Evolutionary conservation across 257 asterid species (phyloP).

Genomic region (Solanum chiquidenum): DNA sequence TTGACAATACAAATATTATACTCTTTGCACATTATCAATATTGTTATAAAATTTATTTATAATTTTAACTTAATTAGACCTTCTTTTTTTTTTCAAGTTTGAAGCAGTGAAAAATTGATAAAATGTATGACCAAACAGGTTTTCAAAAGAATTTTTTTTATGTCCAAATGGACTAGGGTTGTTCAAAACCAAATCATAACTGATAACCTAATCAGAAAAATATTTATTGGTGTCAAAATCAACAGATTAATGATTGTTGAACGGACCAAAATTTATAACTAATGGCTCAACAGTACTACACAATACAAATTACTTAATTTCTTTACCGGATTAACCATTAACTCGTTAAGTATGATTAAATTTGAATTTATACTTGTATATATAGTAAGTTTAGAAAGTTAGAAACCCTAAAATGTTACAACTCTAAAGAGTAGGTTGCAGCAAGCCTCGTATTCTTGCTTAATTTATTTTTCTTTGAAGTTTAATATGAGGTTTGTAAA

Average conservation of each 20-base stretch:
- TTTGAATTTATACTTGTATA: not conserved
- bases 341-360: not conserved
- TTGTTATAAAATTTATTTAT: not conserved
- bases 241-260: not conserved
- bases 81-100: not conserved
- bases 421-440: not conserved
- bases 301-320: not conserved
- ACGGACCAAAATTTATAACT: not conserved
- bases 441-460: conserved; percentile 23
- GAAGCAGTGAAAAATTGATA: not conserved
- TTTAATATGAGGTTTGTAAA: conserved; percentile 17
- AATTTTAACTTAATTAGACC: not conserved
- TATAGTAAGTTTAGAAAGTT: not conserved
- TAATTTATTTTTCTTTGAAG: conserved; percentile 38
- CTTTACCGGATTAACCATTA: not conserved
- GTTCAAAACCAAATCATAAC: not conserved
- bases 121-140: not conserved
- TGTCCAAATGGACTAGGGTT: not conserved
- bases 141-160: not conserved
- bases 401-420: not conserved
- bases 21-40: not conserved
- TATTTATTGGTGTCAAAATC: not conserved
- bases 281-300: not conserved
- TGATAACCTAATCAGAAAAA: not conserved
- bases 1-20: not conserved